Evolutionary conservation across 2,329 filamentous ascomycete genomes (phyloP).

Genomic region (Fusarium tjaetaba): DNA sequence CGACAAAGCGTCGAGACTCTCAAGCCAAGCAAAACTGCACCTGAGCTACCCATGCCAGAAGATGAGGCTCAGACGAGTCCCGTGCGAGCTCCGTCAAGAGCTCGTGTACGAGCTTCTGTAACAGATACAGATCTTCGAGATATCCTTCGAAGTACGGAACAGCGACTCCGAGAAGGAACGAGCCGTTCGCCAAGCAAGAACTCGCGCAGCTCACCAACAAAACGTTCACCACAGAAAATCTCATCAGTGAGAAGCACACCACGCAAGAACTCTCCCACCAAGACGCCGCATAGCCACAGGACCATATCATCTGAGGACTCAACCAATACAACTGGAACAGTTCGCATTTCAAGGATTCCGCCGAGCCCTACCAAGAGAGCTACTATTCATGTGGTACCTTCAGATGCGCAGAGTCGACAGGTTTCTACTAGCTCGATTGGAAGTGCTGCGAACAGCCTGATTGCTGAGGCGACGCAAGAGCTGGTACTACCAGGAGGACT

Average conservation of each 20-base stretch:
- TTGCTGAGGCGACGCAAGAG: constrained; percentile 50
- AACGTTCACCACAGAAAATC: constrained; percentile 28
- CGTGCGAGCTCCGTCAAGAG: constrained; percentile 25
- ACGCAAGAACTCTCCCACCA: constrained; percentile 39
- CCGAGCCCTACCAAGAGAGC: constrained; percentile 45
- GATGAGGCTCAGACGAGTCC: constrained; percentile 18
- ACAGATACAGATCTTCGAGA: constrained; percentile 61
- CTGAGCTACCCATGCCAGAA: constrained; percentile 28
- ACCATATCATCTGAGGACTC: constrained; percentile 23
- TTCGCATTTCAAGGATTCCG: constrained; percentile 32
- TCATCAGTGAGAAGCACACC: constrained; percentile 39
- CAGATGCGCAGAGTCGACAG: constrained; percentile 36
- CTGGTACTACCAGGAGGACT: constrained; percentile 49
- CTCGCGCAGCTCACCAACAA: constrained; percentile 33
- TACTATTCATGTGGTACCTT: constrained; percentile 32
- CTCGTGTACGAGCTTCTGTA: constrained; percentile 37
- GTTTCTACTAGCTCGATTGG: constrained; percentile 47
- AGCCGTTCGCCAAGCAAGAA: constrained; percentile 47
- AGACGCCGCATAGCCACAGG: constrained; percentile 47
- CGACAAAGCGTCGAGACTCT: constrained; percentile 22
- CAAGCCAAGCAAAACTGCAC: constrained; percentile 35
- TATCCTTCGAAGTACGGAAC: constrained; percentile 64
- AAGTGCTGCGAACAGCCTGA: constrained; percentile 54
- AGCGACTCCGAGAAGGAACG: constrained; percentile 56
- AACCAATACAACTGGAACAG: constrained; percentile 39